phyloP scores from a whole-genome alignment of 768 basidiomycete species.

The Boletus coccyginus region DNA sequence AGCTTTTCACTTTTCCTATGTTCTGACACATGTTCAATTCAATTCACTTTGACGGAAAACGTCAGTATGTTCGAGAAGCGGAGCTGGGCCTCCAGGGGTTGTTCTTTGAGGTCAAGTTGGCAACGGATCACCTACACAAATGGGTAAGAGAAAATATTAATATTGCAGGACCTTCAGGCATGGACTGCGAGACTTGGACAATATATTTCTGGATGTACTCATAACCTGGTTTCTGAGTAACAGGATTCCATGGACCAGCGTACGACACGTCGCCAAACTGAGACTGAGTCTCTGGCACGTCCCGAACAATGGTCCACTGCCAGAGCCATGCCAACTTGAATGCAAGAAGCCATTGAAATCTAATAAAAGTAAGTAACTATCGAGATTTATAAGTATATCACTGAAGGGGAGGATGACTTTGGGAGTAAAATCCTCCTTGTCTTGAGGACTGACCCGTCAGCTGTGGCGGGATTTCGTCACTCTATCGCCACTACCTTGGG shows the following conservation, averaged over 20 bases:
- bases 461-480: background rate
- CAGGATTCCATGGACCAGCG: background rate
- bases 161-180: background rate
- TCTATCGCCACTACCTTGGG: background rate
- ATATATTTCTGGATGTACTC: background rate
- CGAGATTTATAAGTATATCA: background rate
- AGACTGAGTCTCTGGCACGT: background rate
- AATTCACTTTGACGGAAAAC: background rate
- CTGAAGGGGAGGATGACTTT: slow-evolving; percentile 1
- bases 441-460: background rate
- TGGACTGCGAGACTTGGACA: background rate
- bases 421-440: background rate
- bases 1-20: background rate
- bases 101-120: background rate
- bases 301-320: background rate
- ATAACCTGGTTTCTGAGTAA: background rate
- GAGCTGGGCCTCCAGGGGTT: background rate
- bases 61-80: background rate
- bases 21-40: background rate
- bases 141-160: background rate
- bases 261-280: slow-evolving; percentile 7
- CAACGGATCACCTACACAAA: background rate
- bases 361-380: background rate
- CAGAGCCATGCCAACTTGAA: slow-evolving; percentile 15
- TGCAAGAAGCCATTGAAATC: slow-evolving; percentile 1